phyloP scores from a whole-genome alignment of 768 basidiomycete species.

The Glaciozyma martinii region DNA sequence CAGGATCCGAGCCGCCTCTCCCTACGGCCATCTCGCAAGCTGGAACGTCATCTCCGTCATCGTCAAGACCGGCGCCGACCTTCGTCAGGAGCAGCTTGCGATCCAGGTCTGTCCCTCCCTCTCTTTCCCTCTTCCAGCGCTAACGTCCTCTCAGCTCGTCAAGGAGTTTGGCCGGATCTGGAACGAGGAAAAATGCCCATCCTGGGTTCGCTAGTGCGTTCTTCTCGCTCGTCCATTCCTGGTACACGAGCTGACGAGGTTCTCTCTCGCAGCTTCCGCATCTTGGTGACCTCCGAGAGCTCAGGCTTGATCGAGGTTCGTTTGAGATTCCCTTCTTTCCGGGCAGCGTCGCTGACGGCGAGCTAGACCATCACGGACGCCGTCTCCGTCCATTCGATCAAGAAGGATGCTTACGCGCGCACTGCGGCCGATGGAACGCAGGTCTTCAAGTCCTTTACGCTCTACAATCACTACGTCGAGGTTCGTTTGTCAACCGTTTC shows the following conservation, averaged over 20 bases:
- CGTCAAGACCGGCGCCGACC: slow-evolving; percentile 93
- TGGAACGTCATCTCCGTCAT: slow-evolving; percentile 74
- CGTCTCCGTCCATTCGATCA: slow-evolving; percentile 97
- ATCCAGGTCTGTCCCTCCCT: too few species aligned
- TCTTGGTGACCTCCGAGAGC: slow-evolving; percentile 82
- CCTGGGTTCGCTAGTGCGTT: slow-evolving; percentile 80
- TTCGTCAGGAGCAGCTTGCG: slow-evolving; percentile 94
- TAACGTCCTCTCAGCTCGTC: slow-evolving; percentile 85
- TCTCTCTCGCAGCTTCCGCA: slow-evolving; percentile 63
- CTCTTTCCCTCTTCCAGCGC: too few species aligned
- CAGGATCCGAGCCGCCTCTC: slow-evolving; percentile 83
- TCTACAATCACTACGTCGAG: slow-evolving; percentile 83
- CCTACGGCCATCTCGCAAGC: slow-evolving; percentile 87
- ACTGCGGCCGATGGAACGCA: slow-evolving; percentile 48
- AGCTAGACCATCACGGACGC: slow-evolving; percentile 97
- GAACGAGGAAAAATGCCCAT: slow-evolving; percentile 83
- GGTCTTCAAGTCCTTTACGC: slow-evolving; percentile 52
- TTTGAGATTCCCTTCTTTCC: too few species aligned
- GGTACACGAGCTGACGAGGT: slow-evolving; percentile 4
- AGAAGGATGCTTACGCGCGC: slow-evolving; percentile 96
- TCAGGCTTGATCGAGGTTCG: slow-evolving; percentile 96
- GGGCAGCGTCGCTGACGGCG: too few species aligned
- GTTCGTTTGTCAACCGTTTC: background rate
- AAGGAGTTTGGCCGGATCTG: slow-evolving; percentile 86
- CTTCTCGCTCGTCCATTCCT: too few species aligned